phyloP scores from a whole-genome alignment of 2,329 filamentous ascomycete species.

The Aspergillus arachidicola region DNA sequence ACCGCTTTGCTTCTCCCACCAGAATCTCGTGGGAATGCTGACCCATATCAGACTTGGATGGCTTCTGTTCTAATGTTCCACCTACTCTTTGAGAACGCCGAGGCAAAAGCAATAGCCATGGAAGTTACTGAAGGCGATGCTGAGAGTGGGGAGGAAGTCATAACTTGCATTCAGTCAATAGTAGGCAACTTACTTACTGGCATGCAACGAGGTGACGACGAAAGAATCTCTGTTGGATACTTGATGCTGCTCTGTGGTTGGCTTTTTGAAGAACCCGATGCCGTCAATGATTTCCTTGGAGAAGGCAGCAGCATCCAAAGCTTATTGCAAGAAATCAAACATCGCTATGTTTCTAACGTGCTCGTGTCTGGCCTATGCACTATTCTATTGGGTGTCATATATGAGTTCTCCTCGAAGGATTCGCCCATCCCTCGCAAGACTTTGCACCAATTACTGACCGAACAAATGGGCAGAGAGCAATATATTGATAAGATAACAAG shows the following conservation, averaged over 20 bases:
- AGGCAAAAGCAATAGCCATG: conserved; percentile 79
- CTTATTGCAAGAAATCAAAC: conserved; percentile 73
- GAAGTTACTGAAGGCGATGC: conserved; percentile 86
- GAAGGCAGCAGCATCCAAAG: conserved; percentile 93
- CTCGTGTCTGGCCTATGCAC: conserved; percentile 82
- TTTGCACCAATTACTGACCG: conserved; percentile 75
- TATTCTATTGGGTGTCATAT: conserved; percentile 81
- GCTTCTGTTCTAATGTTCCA: conserved; percentile 86
- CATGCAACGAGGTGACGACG: conserved; percentile 74
- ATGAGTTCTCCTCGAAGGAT: conserved; percentile 97
- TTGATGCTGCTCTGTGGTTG: conserved; percentile 86
- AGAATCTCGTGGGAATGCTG: conserved; percentile 62
- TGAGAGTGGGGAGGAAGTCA: conserved; percentile 86
- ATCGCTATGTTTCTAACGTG: conserved; percentile 60
- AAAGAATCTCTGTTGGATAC: conserved; percentile 79
- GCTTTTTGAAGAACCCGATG: conserved; percentile 89
- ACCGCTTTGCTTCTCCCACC: conserved; percentile 75
- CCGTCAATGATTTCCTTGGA: conserved; percentile 87
- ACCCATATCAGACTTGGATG: conserved; percentile 90
- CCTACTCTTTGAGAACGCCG: conserved; percentile 75
- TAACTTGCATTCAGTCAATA: conserved; percentile 88
- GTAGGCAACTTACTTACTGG: conserved; percentile 82
- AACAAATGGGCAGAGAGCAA: conserved; percentile 78
- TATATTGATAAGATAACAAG: conserved; percentile 82
- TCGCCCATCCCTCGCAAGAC: conserved; percentile 83